phyloP scores from a whole-genome alignment of 148 eudicot genomes.

The Nepenthes mirabilis region DNA sequence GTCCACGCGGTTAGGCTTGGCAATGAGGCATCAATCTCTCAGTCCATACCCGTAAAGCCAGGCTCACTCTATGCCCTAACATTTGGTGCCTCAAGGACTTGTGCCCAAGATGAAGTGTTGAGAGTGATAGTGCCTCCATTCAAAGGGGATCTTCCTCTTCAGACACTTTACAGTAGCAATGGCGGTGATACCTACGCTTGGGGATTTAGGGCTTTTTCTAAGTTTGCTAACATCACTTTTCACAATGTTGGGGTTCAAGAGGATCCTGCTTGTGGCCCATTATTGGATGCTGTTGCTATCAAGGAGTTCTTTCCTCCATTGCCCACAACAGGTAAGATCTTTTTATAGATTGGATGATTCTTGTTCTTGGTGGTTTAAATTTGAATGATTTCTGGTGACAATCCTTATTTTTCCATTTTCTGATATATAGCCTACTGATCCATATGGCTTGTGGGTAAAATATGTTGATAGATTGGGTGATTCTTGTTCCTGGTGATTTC shows the following conservation, averaged over 20 bases:
- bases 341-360: neutral
- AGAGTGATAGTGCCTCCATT: constrained; percentile 54
- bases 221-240: constrained; percentile 33
- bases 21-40: constrained; percentile 66
- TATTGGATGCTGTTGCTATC: constrained; percentile 78
- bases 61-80: constrained; percentile 61
- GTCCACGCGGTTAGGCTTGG: constrained; percentile 69
- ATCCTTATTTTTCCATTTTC: too few relatives aligned
- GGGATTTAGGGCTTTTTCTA: constrained; percentile 46
- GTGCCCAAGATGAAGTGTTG: constrained; percentile 88
- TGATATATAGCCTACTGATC: too few relatives aligned
- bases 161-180: constrained; percentile 64
- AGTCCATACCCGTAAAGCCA: constrained; percentile 36
- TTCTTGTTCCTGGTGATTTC: too few relatives aligned
- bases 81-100: constrained; percentile 77
- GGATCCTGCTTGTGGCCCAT: constrained; percentile 84
- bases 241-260: constrained; percentile 74
- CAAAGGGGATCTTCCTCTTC: constrained; percentile 65
- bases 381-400: neutral
- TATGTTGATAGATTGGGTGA: too few relatives aligned
- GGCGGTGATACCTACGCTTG: constrained; percentile 77
- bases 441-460: too few relatives aligned
- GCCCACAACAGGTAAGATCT: constrained; percentile 21
- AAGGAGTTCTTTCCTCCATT: constrained; percentile 55
- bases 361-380: neutral